A percentile compares a stretch with the other conserved stretches of the same genome.
These are phyloP conservation scores for Castanospermum australe DNA, from an alignment of 306 rosid genomes.

Conservation along the genomic window DNA sequence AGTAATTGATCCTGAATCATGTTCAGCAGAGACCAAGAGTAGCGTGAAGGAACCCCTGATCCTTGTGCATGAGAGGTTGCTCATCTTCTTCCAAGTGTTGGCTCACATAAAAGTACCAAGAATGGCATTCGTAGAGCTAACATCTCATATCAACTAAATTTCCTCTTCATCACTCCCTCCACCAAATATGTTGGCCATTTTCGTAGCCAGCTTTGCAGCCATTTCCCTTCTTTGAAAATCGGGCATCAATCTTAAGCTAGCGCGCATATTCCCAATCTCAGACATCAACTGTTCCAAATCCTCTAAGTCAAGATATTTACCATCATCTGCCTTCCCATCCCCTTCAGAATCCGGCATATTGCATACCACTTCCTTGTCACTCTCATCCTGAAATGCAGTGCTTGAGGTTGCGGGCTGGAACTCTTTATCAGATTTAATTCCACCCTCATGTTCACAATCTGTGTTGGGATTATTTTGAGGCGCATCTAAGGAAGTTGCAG, in stretches of 20 bases:
- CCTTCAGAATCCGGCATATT: conserved; percentile 38
- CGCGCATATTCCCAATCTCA: conserved; percentile 81
- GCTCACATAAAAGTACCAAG: background rate
- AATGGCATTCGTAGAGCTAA: conserved; percentile 2
- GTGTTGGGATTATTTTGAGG: conserved; percentile 22
- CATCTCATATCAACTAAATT: conserved; percentile 23
- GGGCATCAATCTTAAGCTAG: conserved; percentile 82
- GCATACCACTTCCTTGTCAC: conserved; percentile 20
- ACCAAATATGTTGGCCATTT: conserved; percentile 85
- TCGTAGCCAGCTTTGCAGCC: conserved; percentile 86
- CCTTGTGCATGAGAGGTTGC: conserved; percentile 3
- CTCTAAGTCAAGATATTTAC: conserved; percentile 54
- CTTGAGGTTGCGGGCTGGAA: conserved; percentile 44
- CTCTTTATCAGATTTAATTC: conserved; percentile 30
- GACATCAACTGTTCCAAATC: conserved; percentile 88
- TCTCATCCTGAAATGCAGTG: conserved; percentile 31
- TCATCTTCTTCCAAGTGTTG: background rate
- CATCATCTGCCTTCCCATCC: conserved; percentile 28
- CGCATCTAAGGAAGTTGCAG: conserved; percentile 46
- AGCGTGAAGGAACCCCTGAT: background rate
- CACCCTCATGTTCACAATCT: conserved; percentile 26
- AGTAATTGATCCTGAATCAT: conserved; percentile 14
- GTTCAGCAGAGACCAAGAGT: background rate
- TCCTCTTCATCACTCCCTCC: conserved; percentile 76
- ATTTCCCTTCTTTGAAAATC: conserved; percentile 86